A percentile compares a stretch with the other conserved stretches of the same genome.
These are phyloP conservation scores for Lobosporangium transversale DNA, from an alignment of 192 early-diverging fungal species.

Conservation along the genomic window DNA sequence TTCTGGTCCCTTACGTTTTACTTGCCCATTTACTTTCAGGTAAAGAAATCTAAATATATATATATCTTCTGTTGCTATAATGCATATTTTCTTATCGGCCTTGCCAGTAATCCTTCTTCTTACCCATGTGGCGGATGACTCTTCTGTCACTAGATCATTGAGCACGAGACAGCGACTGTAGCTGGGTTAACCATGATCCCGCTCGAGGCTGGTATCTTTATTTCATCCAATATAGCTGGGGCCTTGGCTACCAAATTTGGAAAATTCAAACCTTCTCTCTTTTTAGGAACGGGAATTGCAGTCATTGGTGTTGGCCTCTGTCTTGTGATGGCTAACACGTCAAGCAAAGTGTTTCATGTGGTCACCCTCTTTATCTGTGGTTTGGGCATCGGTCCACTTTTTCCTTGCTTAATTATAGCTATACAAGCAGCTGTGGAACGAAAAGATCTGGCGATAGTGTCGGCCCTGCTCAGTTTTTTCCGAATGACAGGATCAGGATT, in stretches of 20 bases:
- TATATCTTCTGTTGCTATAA: neutral
- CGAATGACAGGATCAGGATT: slow-evolving; percentile 56
- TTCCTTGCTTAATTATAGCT: slow-evolving; percentile 35
- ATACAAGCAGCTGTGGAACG: slow-evolving; percentile 43
- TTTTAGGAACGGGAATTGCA: slow-evolving; percentile 67
- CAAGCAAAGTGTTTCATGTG: slow-evolving; percentile 59
- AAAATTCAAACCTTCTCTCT: slow-evolving; percentile 69
- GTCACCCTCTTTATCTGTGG: slow-evolving; percentile 73
- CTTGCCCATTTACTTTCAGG: slow-evolving; percentile 81
- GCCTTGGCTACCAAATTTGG: slow-evolving; percentile 71
- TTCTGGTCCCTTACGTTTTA: slow-evolving; percentile 75
- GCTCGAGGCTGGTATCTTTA: slow-evolving; percentile 71
- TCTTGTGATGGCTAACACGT: slow-evolving; percentile 63
- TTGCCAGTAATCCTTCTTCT: too few relatives aligned
- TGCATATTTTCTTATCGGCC: neutral
- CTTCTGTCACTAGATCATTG: slow-evolving; percentile 52
- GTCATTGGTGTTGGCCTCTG: slow-evolving; percentile 70
- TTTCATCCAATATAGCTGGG: slow-evolving; percentile 74
- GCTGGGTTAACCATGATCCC: slow-evolving; percentile 79
- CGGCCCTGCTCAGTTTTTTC: slow-evolving; percentile 59
- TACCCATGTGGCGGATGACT: too few relatives aligned
- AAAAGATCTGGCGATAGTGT: slow-evolving; percentile 39
- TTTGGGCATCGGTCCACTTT: slow-evolving; percentile 64
- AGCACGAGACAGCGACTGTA: slow-evolving; percentile 74
- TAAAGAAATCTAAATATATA: slow-evolving; percentile 44